A percentile compares a stretch with the other conserved stretches of the same genome.
Evolutionary conservation across 345 rosid genomes (phyloP).

Genomic region (Gossypium stocksii): DNA sequence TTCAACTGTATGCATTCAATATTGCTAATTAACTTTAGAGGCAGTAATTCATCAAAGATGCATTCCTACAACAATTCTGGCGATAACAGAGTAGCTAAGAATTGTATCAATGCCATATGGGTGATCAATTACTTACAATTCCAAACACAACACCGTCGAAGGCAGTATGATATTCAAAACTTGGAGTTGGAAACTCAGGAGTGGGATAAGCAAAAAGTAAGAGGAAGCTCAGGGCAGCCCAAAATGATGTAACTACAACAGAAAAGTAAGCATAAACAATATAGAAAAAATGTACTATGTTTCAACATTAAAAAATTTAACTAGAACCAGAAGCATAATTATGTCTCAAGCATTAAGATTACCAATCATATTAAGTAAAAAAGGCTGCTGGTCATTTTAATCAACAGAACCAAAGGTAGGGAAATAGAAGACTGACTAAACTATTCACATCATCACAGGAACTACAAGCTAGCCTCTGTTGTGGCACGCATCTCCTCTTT

Average conservation of each 20-base stretch:
- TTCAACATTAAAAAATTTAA: background rate
- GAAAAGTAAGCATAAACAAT: constrained; percentile 3
- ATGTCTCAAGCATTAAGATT: constrained; percentile 6
- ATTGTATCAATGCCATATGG: background rate
- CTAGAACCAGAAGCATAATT: background rate
- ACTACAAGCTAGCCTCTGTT: background rate
- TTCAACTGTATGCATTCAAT: background rate
- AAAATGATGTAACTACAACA: constrained; percentile 76
- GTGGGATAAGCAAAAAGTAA: constrained; percentile 96
- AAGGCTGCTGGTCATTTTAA: background rate
- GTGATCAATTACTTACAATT: constrained; percentile 55
- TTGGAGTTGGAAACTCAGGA: constrained; percentile 90
- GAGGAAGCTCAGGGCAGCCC: constrained; percentile 81
- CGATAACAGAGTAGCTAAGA: background rate
- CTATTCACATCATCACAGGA: background rate
- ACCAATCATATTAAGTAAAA: background rate
- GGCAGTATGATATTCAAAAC: constrained; percentile 91
- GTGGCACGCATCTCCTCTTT: background rate
- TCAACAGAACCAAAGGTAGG: background rate
- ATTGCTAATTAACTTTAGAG: background rate
- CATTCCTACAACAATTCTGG: background rate
- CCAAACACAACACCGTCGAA: constrained; percentile 89
- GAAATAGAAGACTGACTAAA: background rate
- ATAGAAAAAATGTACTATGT: constrained; percentile 7
- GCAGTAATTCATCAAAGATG: background rate